These are phyloP conservation scores for Cyamopsis tetragonoloba DNA, from an alignment of 306 rosid genomes.

Conservation along the genomic window DNA sequence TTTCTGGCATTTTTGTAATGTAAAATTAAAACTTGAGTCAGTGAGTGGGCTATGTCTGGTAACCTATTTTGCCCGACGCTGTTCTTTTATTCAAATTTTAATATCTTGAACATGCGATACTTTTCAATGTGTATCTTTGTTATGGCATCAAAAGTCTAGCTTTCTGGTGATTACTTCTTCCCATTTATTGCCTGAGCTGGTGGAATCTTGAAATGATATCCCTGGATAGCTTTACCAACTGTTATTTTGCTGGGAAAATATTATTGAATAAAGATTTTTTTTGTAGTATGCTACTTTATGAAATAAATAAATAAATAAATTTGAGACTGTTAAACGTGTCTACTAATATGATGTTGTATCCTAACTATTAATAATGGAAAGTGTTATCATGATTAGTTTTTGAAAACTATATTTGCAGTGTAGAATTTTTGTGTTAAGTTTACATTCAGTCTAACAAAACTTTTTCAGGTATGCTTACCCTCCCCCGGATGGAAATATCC, in stretches of 20 bases:
- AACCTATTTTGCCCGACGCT: background rate
- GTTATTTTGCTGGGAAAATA: background rate
- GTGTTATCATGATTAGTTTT: constrained; percentile 1
- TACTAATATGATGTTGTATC: background rate
- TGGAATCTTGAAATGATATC: background rate
- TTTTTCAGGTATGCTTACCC: constrained; percentile 86
- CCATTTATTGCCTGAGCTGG: background rate
- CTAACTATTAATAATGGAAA: background rate
- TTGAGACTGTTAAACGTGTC: background rate
- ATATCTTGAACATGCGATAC: background rate
- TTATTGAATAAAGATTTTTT: background rate
- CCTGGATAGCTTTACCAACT: background rate
- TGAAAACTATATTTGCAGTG: background rate
- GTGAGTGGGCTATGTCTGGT: background rate
- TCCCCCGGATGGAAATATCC: constrained; percentile 92
- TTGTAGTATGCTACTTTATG: background rate
- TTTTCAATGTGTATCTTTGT: background rate
- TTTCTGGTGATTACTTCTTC: background rate
- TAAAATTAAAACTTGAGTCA: background rate
- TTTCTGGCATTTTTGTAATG: too few species aligned
- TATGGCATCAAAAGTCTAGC: background rate
- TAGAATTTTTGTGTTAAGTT: constrained; percentile 22
- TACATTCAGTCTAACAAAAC: constrained; percentile 16
- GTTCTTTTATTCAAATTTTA: background rate
- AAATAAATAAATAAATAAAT: background rate